phyloP scores from a whole-genome alignment of 2,329 filamentous ascomycete genomes.

The Leptodontidium sp. region DNA sequence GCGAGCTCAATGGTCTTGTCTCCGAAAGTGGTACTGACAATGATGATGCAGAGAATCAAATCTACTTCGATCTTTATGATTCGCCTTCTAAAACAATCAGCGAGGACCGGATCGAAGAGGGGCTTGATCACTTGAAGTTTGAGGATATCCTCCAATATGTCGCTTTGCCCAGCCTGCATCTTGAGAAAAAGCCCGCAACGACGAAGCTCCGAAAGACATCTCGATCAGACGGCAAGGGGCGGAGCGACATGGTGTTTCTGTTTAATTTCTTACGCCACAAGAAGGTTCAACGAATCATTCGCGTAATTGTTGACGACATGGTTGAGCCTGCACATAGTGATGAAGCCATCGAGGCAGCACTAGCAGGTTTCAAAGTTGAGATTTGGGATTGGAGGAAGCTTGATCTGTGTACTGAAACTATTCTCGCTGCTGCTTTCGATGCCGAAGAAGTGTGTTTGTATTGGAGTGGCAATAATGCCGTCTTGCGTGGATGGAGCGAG shows the following conservation, averaged over 20 bases:
- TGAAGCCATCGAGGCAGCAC: conserved; percentile 42
- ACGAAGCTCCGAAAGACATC: conserved; percentile 22
- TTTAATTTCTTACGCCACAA: conserved; percentile 45
- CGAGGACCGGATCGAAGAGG: conserved; percentile 28
- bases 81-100: conserved; percentile 25
- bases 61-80: conserved; percentile 42
- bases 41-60: conserved; percentile 35
- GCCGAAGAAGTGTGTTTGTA: conserved; percentile 44
- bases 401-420: conserved; percentile 44
- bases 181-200: conserved; percentile 20
- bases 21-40: conserved; percentile 4
- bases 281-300: conserved; percentile 43
- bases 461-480: conserved; percentile 48
- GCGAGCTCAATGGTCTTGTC: neutral
- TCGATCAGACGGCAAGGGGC: conserved; percentile 27
- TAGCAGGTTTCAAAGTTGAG: conserved; percentile 43
- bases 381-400: conserved; percentile 46
- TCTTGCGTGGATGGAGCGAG: conserved; percentile 47
- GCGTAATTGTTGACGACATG: conserved; percentile 45
- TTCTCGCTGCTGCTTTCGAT: conserved; percentile 33
- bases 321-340: conserved; percentile 42
- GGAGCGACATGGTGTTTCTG: conserved; percentile 40
- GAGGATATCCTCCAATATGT: conserved; percentile 45
- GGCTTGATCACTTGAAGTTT: conserved; percentile 38
- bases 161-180: conserved; percentile 34